Evolutionary conservation across 192 early-diverging fungal species (phyloP).

Genomic region (Linnemannia schmuckeri): DNA sequence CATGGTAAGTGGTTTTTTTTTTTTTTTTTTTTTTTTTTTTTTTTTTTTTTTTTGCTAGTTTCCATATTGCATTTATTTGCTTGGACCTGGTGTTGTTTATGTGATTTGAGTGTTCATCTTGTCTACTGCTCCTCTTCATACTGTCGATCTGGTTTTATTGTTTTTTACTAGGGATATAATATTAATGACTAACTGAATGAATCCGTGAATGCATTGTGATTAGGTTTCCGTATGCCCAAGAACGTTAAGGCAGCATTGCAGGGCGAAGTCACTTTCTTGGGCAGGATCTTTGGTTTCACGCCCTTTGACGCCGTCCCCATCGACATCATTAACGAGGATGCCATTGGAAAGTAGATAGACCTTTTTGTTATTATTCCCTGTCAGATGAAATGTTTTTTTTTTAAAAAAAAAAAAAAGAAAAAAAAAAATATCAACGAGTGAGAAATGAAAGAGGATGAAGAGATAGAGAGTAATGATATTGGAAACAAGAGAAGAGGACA

Average conservation of each 20-base stretch:
- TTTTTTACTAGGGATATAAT: no score
- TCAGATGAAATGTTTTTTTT: no score
- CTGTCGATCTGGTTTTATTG: not conserved
- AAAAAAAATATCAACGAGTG: no score
- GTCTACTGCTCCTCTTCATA: not conserved
- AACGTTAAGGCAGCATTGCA: slow-evolving; percentile 75
- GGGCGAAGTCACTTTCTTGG: slow-evolving; percentile 79
- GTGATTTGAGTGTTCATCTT: no score
- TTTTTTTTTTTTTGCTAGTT: not conserved
- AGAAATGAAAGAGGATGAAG: no score
- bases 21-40: not conserved
- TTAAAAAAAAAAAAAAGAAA: not conserved
- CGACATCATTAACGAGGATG: slow-evolving; percentile 47
- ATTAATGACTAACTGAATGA: no score
- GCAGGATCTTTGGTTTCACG: slow-evolving; percentile 70
- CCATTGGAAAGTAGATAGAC: slow-evolving; percentile 19
- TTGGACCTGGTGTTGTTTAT: slow-evolving; percentile 22
- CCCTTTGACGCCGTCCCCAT: slow-evolving; percentile 63
- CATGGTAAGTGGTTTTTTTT: slow-evolving; percentile 61
- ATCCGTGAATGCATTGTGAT: not conserved
- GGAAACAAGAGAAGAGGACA: not conserved
- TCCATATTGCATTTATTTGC: slow-evolving; percentile 1
- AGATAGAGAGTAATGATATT: not conserved
- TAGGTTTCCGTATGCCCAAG: slow-evolving; percentile 73
- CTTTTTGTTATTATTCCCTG: not conserved